Percentiles rank a stretch among this genome's conserved stretches.
Evolutionary conservation across 768 basidiomycete species (phyloP).

Genomic region (Symmetrospora coprosmae): DNA sequence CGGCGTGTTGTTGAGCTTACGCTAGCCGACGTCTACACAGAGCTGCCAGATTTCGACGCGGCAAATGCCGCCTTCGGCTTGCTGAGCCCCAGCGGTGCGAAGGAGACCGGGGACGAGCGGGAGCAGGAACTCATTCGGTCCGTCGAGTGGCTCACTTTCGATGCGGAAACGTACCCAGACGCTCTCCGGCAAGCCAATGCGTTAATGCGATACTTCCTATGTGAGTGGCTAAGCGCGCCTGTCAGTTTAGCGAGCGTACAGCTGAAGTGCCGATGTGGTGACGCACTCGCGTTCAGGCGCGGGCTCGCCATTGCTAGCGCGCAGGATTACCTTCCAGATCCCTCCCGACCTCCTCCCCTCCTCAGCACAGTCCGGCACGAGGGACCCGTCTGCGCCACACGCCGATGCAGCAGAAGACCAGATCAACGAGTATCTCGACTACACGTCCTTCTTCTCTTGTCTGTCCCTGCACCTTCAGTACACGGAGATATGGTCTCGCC

Average conservation of each 20-base stretch:
- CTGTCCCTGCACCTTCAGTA: slow-evolving; percentile 40
- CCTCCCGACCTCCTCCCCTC: background rate
- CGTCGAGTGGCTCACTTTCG: slow-evolving; percentile 83
- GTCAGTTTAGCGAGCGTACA: background rate
- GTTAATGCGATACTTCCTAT: slow-evolving; percentile 75
- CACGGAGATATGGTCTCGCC: slow-evolving; percentile 26
- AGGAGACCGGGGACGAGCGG: background rate
- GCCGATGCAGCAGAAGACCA: slow-evolving; percentile 8
- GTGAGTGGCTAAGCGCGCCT: too few species aligned
- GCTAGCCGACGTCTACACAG: slow-evolving; percentile 44
- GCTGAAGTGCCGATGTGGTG: background rate
- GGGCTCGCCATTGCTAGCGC: background rate
- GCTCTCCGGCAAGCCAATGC: slow-evolving; percentile 78
- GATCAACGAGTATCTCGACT: slow-evolving; percentile 51
- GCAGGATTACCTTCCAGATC: background rate
- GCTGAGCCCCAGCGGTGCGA: background rate
- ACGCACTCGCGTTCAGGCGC: background rate
- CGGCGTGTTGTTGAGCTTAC: slow-evolving; percentile 56
- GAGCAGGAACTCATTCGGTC: slow-evolving; percentile 55
- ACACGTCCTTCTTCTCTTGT: slow-evolving; percentile 60
- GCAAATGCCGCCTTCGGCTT: background rate
- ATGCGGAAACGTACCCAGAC: slow-evolving; percentile 54
- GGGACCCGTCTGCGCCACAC: slow-evolving; percentile 19
- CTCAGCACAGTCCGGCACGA: background rate
- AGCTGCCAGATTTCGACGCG: slow-evolving; percentile 36